Percentiles rank a stretch among this genome's conserved stretches.
Conservation (phyloP, 305 asterid genomes). For the Solanum hybrid region DNA sequence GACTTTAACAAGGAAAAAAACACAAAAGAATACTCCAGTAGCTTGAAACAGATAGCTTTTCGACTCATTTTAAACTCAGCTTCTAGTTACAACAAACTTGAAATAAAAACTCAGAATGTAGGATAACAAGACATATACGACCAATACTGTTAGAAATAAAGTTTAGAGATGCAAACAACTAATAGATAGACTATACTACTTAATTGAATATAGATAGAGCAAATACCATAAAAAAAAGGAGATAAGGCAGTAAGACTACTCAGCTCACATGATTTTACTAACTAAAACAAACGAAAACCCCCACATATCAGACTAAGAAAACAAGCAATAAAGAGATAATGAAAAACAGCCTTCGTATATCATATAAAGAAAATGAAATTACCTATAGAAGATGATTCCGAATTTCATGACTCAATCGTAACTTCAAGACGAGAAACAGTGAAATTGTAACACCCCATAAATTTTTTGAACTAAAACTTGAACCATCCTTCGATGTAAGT, state of each 20-base stretch:
- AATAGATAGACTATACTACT: neutral
- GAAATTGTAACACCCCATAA: neutral
- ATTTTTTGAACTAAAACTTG: too few relatives aligned
- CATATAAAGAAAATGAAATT: too few relatives aligned
- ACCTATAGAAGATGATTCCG: neutral
- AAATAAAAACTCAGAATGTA: neutral
- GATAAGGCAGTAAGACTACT: neutral
- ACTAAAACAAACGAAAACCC: neutral
- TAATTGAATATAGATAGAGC: neutral
- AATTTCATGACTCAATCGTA: neutral
- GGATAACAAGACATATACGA: neutral
- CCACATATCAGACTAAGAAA: neutral
- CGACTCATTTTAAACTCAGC: neutral
- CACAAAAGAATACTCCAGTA: neutral
- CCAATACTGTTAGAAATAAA: neutral
- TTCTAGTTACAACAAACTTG: neutral
- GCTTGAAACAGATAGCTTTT: neutral
- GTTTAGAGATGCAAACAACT: neutral
- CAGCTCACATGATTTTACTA: neutral
- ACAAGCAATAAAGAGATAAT: too few relatives aligned
- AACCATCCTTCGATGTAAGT: too few relatives aligned
- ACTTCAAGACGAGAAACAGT: neutral
- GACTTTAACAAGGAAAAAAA: neutral
- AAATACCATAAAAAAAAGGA: too few relatives aligned
- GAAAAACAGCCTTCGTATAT: too few relatives aligned